Evolutionary conservation across 164 flowering plant genomes (phyloP).

Genomic region (Dillenia suffruticosa): DNA sequence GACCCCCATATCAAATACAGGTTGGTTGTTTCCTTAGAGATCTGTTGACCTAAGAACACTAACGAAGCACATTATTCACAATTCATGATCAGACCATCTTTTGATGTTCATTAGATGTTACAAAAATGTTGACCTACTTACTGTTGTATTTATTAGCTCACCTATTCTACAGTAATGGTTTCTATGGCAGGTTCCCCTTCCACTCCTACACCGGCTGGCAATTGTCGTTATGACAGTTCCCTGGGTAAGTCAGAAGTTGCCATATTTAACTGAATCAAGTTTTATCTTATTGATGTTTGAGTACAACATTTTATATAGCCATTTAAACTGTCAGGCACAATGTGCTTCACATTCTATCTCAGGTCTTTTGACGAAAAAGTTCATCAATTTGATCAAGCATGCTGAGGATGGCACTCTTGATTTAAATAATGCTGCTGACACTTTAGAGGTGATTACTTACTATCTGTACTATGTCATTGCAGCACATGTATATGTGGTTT

Average conservation of each 20-base stretch:
- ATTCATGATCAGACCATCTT: too few species aligned
- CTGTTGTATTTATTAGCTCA: too few species aligned
- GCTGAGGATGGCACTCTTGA: constrained; percentile 87
- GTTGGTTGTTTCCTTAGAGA: constrained; percentile 22
- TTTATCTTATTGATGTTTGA: too few species aligned
- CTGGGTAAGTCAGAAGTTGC: constrained; percentile 42
- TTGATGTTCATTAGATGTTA: too few species aligned
- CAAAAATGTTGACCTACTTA: too few species aligned
- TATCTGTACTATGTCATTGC: background rate
- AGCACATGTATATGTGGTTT: background rate
- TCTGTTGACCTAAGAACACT: too few species aligned
- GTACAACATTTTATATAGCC: constrained; percentile 1
- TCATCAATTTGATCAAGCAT: constrained; percentile 70
- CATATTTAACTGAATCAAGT: background rate
- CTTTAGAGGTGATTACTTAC: constrained; percentile 49
- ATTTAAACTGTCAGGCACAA: background rate
- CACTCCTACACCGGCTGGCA: constrained; percentile 54
- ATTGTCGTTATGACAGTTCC: constrained; percentile 90
- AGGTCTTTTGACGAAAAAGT: constrained; percentile 89
- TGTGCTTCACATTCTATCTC: constrained; percentile 5
- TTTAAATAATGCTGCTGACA: constrained; percentile 79
- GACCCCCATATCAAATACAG: constrained; percentile 62
- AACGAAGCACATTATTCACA: too few species aligned
- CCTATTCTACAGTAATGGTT: constrained; percentile 1
- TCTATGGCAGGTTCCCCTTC: constrained; percentile 59